Conservation (phyloP, 2,329 filamentous ascomycete species). For the Pestalotiopsis sp. region DNA sequence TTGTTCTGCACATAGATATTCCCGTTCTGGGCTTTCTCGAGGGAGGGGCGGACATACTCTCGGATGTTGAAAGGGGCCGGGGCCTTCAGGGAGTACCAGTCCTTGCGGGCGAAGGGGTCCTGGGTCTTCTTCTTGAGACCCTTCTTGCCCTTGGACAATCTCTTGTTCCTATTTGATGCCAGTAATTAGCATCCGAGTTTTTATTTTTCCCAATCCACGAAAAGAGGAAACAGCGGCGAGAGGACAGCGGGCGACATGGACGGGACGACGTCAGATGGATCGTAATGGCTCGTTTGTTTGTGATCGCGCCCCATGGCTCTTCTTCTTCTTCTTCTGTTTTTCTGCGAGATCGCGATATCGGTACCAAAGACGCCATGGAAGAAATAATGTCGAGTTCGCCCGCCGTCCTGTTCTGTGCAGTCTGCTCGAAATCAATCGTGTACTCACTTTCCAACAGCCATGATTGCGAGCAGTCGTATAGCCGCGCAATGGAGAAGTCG, state of each 20-base stretch:
- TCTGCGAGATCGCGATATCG: background rate
- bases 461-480: conserved; percentile 61
- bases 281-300: background rate
- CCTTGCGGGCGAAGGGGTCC: conserved; percentile 98
- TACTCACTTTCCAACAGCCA: conserved; percentile 82
- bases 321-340: too few relatives aligned
- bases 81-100: conserved; percentile 99
- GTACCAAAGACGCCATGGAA: conserved; percentile 2
- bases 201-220: conserved; percentile 4
- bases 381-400: background rate
- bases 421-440: conserved; percentile 16
- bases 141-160: conserved; percentile 99
- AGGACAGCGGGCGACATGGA: background rate
- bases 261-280: background rate
- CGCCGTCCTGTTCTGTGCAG: background rate
- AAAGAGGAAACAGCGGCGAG: background rate
- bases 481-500: conserved; percentile 37
- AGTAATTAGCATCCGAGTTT: conserved; percentile 29
- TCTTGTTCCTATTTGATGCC: conserved; percentile 82
- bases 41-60: conserved; percentile 72
- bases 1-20: conserved; percentile 3
- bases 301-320: conserved; percentile 10
- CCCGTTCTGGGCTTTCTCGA: background rate
- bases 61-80: conserved; percentile 93
- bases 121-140: conserved; percentile 99